Evolutionary conservation across 2,329 filamentous ascomycete genomes (phyloP), one percentile per base, ranked within the genome.

Genomic region (Ascochyta viciae-villosae): DNA sequence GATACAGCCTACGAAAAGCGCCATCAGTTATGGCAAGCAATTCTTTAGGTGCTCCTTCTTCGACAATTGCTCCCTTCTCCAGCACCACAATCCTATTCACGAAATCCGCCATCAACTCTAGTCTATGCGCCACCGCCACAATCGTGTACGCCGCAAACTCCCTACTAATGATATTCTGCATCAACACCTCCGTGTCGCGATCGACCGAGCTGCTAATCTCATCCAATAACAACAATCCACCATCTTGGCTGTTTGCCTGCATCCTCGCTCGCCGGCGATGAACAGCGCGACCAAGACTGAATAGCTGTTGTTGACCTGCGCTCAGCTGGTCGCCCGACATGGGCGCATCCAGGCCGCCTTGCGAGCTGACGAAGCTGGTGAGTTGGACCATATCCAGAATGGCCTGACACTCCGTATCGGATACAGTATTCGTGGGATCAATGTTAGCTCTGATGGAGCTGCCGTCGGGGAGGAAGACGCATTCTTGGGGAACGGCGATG

Each of bases 241-340:
- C 47, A 26, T 39, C 37, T 4, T 12, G 9, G 12, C 39, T 33
- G 1, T 26, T 7, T 2, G 26, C 29, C 16, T 42, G 31, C 24
- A 48, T 19, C 12, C 49, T 33, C 13, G 27, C 54, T 3, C 55
- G 40, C 12, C 44, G 39, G 13, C 44, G 58, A 6, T 87, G 70
- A 13, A 87, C 77, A 0, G 84, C 85, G 0, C 85, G 74, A 0
- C 81, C 85, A 0, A 89, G 79, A 54, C 80, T 84, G 57, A 89
- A 85, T 0, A 88, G 77, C 61, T 88, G 86, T 45, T 80, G 81
- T 67, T 88, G 85, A 0, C 87, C 86, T n/a, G 37, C 29, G 26
- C 43, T 41, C 19, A 56, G 16, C 16, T 26, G 27, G 4, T 41
- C 37, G 12, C 26, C 24, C 10, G 41, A 48, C 47, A 52, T 49